phyloP scores from a whole-genome alignment of 768 basidiomycete genomes.

The Galerina sulciceps region DNA sequence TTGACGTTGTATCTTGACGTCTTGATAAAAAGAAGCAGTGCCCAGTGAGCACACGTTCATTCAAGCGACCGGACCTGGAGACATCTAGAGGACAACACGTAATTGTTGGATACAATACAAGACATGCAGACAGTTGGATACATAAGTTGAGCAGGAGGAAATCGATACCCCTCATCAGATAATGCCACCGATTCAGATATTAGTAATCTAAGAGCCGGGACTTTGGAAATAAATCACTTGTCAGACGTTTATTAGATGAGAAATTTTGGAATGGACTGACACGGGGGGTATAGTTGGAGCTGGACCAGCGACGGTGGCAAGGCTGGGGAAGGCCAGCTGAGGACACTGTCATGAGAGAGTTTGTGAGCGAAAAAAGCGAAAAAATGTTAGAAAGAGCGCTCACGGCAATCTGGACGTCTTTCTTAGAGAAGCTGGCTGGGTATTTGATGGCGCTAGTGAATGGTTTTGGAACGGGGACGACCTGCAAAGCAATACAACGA shows the following conservation, averaged over 20 bases:
- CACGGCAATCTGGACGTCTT: constrained; percentile 20
- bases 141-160: no score
- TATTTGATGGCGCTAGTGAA: constrained; percentile 25
- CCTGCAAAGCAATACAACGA: not conserved
- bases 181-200: not conserved
- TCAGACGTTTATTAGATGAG: not conserved
- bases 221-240: not conserved
- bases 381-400: not conserved
- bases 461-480: constrained; percentile 20
- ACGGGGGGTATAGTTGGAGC: constrained; percentile 23
- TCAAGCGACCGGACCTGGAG: no score
- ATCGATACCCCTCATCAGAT: not conserved
- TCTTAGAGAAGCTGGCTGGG: constrained; percentile 23
- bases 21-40: no score
- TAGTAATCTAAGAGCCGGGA: constrained; percentile 10
- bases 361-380: not conserved
- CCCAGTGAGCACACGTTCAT: no score
- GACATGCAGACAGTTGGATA: no score
- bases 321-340: constrained; percentile 16
- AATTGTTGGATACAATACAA: no score
- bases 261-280: not conserved
- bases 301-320: constrained; percentile 24
- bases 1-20: no score
- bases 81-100: no score
- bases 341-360: constrained; percentile 17